Conservation (phyloP, 208 protist genomes). For the Novymonas esmeraldas region DNA sequence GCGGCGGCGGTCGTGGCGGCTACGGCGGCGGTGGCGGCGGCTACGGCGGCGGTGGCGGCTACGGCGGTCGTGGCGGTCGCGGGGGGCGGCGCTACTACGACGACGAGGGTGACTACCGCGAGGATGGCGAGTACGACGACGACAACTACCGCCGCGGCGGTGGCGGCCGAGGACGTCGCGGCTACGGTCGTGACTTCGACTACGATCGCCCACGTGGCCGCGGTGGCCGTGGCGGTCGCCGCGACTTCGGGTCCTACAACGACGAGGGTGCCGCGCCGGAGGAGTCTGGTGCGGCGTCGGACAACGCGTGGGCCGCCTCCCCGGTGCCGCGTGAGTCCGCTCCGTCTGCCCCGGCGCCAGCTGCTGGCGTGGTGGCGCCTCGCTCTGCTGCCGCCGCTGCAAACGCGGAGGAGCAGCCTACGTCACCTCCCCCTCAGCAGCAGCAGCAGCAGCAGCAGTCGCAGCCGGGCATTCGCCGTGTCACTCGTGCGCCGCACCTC, state of each 20-base stretch:
- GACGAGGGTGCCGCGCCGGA: constrained; percentile 20
- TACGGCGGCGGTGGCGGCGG: constrained; percentile 11
- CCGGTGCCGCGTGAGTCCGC: constrained; percentile 14
- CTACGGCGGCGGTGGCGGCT: constrained; percentile 9
- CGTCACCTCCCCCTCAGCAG: constrained; percentile 1
- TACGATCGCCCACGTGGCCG: constrained; percentile 22
- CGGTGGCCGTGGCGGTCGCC: constrained; percentile 13
- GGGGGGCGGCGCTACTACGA: constrained; percentile 3
- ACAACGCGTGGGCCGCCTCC: constrained; percentile 27
- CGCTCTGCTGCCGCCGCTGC: constrained; percentile 1
- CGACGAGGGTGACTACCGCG: constrained; percentile 4
- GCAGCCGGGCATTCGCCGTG: constrained; percentile 33
- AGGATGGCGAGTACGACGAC: constrained; percentile 7
- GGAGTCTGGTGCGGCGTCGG: neutral
- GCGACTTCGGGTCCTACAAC: constrained; percentile 27
- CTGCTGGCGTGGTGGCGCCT: neutral
- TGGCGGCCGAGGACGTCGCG: constrained; percentile 17
- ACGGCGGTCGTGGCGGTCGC: constrained; percentile 13
- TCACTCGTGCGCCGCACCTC: constrained; percentile 67
- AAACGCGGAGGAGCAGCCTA: neutral
- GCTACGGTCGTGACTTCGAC: constrained; percentile 23
- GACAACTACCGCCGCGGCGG: constrained; percentile 9
- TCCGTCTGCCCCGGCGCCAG: constrained; percentile 1
- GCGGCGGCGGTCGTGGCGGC: constrained; percentile 8
- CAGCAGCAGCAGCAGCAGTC: constrained; percentile 11